Evolutionary conservation across 306 rosid genomes (phyloP).

Genomic region (Castanea mollissima): DNA sequence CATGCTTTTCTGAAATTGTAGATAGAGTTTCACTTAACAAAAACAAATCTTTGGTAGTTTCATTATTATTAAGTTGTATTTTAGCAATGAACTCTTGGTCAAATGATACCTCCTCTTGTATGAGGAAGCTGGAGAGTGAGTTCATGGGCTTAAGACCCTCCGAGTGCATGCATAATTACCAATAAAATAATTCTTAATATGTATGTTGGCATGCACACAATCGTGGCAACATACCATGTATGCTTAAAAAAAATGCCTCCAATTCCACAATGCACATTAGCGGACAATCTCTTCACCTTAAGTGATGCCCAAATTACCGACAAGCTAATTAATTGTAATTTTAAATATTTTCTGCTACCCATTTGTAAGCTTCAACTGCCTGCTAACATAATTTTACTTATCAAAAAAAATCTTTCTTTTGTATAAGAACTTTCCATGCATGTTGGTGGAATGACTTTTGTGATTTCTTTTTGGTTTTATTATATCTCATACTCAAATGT

Average conservation of each 20-base stretch:
- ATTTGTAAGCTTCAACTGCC: background rate
- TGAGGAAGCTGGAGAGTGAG: too few species aligned
- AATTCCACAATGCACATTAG: too few species aligned
- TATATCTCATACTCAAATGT: constrained; percentile 22
- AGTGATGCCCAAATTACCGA: too few species aligned
- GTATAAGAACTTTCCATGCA: background rate
- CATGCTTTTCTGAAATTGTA: background rate
- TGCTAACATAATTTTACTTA: background rate
- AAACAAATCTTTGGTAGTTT: background rate
- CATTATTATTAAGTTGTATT: background rate
- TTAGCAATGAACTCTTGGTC: background rate
- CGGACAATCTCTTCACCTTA: too few species aligned
- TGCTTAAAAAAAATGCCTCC: too few species aligned
- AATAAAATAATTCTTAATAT: too few species aligned
- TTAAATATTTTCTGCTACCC: background rate
- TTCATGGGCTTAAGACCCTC: too few species aligned
- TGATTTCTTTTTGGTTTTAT: background rate
- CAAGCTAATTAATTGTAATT: background rate
- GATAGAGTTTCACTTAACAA: background rate
- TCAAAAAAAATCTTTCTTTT: too few species aligned
- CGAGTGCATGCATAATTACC: too few species aligned
- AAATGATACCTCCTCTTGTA: too few species aligned
- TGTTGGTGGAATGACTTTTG: constrained; percentile 14
- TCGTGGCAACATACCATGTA: too few species aligned
- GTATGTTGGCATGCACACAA: too few species aligned